A percentile compares a stretch with the other conserved stretches of the same genome.
These are phyloP conservation scores for Penicillium samsonianum DNA, from an alignment of 495 filamentous ascomycete genomes.

Conservation along the genomic window DNA sequence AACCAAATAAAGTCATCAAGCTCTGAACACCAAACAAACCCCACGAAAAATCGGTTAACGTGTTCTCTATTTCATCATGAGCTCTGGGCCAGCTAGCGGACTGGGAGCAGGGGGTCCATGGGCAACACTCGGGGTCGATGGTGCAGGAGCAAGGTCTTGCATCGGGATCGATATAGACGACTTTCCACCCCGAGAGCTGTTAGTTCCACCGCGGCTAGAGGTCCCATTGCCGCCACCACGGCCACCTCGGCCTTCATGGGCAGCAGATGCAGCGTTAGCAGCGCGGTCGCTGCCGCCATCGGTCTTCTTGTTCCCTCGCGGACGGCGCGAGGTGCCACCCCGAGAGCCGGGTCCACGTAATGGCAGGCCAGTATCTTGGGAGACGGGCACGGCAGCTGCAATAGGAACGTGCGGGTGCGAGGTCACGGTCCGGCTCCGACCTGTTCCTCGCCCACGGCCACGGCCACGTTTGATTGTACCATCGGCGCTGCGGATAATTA, in stretches of 20 bases:
- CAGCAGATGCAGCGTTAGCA: constrained; percentile 22
- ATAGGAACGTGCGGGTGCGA: constrained; percentile 43
- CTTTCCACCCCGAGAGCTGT: constrained; percentile 35
- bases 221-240: constrained; percentile 30
- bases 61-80: constrained; percentile 31
- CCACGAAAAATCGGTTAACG: constrained; percentile 5
- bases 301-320: constrained; percentile 76
- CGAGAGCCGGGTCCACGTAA: constrained; percentile 75
- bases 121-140: constrained; percentile 28
- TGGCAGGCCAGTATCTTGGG: constrained; percentile 48
- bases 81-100: constrained; percentile 33
- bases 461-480: constrained; percentile 77
- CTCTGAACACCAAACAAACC: constrained; percentile 5
- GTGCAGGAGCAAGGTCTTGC: constrained; percentile 32
- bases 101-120: constrained; percentile 29
- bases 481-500: constrained; percentile 59
- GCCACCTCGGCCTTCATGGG: constrained; percentile 30
- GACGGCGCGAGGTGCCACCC: constrained; percentile 79
- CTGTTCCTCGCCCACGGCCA: constrained; percentile 65
- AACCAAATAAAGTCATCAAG: neutral
- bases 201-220: constrained; percentile 37
- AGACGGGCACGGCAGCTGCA: constrained; percentile 44
- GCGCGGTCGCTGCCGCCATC: constrained; percentile 51
- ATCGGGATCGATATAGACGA: constrained; percentile 25
- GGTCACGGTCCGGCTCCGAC: constrained; percentile 44